phyloP scores from a whole-genome alignment of 176 grass and related monocot genomes.

The Oryza nivara region DNA sequence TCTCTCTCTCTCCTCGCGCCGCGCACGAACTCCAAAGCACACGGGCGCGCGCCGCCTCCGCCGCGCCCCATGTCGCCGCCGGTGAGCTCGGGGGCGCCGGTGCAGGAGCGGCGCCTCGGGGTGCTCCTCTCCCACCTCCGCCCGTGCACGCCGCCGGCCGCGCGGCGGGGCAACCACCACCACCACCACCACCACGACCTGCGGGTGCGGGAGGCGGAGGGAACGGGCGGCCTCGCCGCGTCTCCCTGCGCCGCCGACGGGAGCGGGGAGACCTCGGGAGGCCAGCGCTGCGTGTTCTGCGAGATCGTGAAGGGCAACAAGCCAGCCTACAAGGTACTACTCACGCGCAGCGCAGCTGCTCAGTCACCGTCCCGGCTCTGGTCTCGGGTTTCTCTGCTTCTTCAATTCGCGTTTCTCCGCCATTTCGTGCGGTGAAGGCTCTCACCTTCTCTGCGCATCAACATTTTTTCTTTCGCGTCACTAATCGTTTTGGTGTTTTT shows the following conservation, averaged over 20 bases:
- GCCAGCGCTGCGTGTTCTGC: slow-evolving; percentile 66
- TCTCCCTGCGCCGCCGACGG: slow-evolving; percentile 28
- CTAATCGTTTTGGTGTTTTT: slow-evolving; percentile 3
- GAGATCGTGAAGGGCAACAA: slow-evolving; percentile 55
- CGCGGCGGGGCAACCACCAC: neutral
- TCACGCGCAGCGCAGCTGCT: neutral
- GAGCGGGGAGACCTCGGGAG: neutral
- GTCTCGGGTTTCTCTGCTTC: neutral
- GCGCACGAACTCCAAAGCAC: slow-evolving; percentile 42
- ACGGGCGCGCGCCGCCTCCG: neutral
- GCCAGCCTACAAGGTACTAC: slow-evolving; percentile 64
- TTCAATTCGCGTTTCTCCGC: neutral
- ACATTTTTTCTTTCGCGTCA: slow-evolving; percentile 5
- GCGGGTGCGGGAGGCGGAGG: neutral
- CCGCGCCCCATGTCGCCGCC: neutral
- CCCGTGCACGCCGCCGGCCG: neutral
- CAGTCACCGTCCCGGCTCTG: neutral
- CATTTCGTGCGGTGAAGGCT: neutral
- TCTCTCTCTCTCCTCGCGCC: neutral
- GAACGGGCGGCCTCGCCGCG: neutral
- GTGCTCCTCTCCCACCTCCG: slow-evolving; percentile 71
- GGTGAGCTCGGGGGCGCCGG: neutral
- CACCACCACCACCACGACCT: neutral
- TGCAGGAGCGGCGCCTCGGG: slow-evolving; percentile 43
- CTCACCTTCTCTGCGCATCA: neutral